phyloP scores from a whole-genome alignment of 179 eudicot genomes.

The Drosera spatulata region DNA sequence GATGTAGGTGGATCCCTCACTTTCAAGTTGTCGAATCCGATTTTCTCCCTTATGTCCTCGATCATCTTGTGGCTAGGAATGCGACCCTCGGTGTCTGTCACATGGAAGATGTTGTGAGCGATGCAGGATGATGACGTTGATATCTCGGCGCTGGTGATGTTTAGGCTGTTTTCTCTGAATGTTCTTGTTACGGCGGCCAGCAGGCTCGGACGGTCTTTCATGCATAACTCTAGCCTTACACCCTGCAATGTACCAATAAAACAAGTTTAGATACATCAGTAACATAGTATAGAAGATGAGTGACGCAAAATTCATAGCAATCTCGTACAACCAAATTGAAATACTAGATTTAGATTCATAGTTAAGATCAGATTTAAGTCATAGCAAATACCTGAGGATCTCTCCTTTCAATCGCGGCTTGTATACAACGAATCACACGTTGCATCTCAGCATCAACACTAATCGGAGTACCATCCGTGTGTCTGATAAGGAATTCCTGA shows the following conservation, averaged over 20 bases:
- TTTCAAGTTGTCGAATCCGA: conserved; percentile 39
- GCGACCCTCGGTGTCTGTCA: conserved; percentile 65
- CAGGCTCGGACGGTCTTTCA: conserved; percentile 44
- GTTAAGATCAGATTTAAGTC: not conserved
- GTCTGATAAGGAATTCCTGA: conserved; percentile 88
- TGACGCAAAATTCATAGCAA: too few species aligned
- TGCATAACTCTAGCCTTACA: conserved; percentile 60
- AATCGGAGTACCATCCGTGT: conserved; percentile 77
- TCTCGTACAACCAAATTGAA: not conserved
- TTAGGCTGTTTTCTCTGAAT: conserved; percentile 76
- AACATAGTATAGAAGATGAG: not conserved
- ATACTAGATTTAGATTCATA: not conserved
- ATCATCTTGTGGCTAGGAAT: conserved; percentile 43
- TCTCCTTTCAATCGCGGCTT: conserved; percentile 73
- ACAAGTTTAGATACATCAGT: not conserved
- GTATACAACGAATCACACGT: conserved; percentile 71
- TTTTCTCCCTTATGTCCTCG: conserved; percentile 45
- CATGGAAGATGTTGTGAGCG: conserved; percentile 60
- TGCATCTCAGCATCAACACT: conserved; percentile 83
- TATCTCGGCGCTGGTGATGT: conserved; percentile 79
- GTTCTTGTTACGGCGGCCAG: conserved; percentile 80
- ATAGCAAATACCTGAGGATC: conserved; percentile 48
- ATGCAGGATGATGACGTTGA: conserved; percentile 38
- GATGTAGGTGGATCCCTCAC: conserved; percentile 73
- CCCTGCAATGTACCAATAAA: conserved; percentile 30